Percentiles rank a stretch among this genome's conserved stretches.
Conservation (phyloP, 2,329 filamentous ascomycete genomes). For the Pseudocercospora ulei region DNA sequence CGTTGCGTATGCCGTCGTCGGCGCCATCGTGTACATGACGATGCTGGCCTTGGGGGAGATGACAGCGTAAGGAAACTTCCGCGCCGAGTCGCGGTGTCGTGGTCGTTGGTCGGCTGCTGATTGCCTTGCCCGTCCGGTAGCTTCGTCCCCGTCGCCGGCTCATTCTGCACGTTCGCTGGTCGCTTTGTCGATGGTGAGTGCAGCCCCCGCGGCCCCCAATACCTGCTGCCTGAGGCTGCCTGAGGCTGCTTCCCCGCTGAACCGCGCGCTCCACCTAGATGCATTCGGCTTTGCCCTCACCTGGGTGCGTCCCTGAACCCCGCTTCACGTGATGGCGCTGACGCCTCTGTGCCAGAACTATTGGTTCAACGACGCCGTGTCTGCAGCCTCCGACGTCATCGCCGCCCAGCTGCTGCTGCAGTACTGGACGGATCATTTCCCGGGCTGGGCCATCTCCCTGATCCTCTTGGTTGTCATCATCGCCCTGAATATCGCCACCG, state of each 20-base stretch:
- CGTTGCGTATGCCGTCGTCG: conserved; percentile 60
- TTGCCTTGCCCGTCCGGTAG: too few species aligned
- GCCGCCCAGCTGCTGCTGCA: conserved; percentile 50
- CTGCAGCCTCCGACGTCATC: conserved; percentile 52
- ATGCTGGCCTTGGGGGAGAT: conserved; percentile 77
- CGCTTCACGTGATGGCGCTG: too few species aligned
- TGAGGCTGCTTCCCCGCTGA: too few species aligned
- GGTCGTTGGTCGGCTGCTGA: too few species aligned
- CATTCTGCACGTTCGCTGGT: conserved; percentile 54
- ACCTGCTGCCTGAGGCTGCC: too few species aligned
- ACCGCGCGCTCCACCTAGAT: too few species aligned
- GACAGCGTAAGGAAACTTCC: too few species aligned
- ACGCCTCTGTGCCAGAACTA: conserved; percentile 49
- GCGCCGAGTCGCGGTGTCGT: too few species aligned
- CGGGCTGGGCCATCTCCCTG: conserved; percentile 53
- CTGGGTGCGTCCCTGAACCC: too few species aligned
- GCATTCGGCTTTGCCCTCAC: conserved; percentile 67
- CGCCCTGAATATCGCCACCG: conserved; percentile 45
- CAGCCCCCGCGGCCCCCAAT: too few species aligned
- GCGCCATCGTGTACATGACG: conserved; percentile 64
- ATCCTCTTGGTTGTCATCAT: conserved; percentile 53
- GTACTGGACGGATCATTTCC: conserved; percentile 55
- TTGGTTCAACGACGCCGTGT: conserved; percentile 58
- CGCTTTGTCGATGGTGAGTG: conserved; percentile 61
- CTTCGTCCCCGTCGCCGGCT: conserved; percentile 67